Evolutionary conservation across 257 asterid genomes (phyloP).

Genomic region (Solanum habrochaites): DNA sequence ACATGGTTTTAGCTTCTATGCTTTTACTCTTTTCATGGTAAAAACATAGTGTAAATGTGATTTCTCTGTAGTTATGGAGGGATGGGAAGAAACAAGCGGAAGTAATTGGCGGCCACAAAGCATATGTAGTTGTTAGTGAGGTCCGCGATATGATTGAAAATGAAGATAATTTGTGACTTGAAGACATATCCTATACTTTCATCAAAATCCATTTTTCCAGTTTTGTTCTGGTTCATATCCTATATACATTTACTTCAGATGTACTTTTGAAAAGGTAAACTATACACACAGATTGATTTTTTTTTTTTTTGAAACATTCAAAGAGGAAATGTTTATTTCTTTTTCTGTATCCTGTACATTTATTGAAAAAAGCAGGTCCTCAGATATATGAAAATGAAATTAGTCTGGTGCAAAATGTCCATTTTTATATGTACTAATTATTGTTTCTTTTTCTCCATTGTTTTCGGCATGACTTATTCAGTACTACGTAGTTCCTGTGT

Average conservation of each 20-base stretch:
- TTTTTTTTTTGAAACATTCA: not conserved
- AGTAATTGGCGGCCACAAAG: slow-evolving; percentile 86
- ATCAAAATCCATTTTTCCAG: not conserved
- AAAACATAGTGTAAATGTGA: not conserved
- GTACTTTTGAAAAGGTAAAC: not conserved
- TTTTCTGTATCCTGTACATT: not conserved
- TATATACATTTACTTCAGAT: not conserved
- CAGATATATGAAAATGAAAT: too few relatives aligned
- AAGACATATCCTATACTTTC: not conserved
- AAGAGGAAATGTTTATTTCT: not conserved
- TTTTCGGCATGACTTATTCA: not conserved
- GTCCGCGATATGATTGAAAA: slow-evolving; percentile 73
- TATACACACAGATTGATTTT: not conserved
- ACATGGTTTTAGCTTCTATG: not conserved
- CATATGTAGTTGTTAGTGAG: slow-evolving; percentile 70
- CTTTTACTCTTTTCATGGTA: not conserved
- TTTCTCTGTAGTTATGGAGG: slow-evolving; percentile 57
- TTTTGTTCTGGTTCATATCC: not conserved
- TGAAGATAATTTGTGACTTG: slow-evolving; percentile 23
- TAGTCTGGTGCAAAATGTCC: too few relatives aligned
- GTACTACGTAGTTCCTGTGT: not conserved
- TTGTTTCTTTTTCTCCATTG: not conserved
- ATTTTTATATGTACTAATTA: not conserved
- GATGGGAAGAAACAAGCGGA: slow-evolving; percentile 72
- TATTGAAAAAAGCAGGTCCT: not conserved